These are phyloP conservation scores for Wickerhamomyces sydowiorum DNA, from an alignment of 805 yeast genomes.

Conservation along the genomic window DNA sequence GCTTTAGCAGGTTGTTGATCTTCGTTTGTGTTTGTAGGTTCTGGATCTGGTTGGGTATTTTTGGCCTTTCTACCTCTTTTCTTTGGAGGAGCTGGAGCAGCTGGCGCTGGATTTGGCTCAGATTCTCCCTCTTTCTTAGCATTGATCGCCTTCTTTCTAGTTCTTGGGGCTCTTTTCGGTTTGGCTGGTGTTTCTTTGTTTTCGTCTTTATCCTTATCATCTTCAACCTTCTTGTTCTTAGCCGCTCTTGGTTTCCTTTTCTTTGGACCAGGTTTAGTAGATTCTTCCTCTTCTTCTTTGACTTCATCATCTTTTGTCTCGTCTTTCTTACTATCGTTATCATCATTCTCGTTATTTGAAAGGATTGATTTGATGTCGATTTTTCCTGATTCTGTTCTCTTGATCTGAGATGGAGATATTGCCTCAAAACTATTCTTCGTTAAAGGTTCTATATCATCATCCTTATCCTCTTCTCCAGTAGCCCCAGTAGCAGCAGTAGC, in stretches of 20 bases:
- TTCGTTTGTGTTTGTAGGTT: not conserved
- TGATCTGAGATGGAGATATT: not conserved
- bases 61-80: not conserved
- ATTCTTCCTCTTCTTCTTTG: not conserved
- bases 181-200: slow-evolving; percentile 1
- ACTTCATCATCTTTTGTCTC: not conserved
- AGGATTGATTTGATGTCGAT: not conserved
- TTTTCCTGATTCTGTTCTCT: not conserved
- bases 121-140: no score
- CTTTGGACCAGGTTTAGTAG: slow-evolving; percentile 1
- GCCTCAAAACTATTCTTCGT: not conserved
- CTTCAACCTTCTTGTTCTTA: slow-evolving; percentile 1
- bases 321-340: not conserved
- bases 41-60: not conserved
- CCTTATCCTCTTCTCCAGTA: no score
- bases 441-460: not conserved
- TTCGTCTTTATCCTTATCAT: not conserved
- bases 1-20: not conserved
- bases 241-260: slow-evolving; percentile 3
- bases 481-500: no score
- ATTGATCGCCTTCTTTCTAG: slow-evolving; percentile 1
- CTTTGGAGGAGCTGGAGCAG: no score
- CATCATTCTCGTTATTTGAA: not conserved
- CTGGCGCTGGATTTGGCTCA: no score
- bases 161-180: slow-evolving; percentile 2